phyloP scores from a whole-genome alignment of 2,329 filamentous ascomycete genomes.

The Fusarium sp. region DNA sequence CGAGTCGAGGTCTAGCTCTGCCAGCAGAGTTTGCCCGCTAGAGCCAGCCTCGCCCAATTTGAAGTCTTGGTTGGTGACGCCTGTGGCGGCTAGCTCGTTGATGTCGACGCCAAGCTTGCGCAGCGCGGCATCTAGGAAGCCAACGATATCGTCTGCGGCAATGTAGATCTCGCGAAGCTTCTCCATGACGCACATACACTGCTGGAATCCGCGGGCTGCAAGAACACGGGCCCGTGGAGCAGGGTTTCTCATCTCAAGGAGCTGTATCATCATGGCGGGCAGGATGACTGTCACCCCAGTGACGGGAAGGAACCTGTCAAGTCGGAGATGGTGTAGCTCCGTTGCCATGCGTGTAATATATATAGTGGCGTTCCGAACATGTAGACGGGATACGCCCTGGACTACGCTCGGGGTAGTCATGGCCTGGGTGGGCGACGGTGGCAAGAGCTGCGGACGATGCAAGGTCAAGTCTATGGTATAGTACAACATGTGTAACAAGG shows the following conservation, averaged over 20 bases:
- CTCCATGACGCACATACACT: conserved; percentile 93
- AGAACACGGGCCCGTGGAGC: conserved; percentile 77
- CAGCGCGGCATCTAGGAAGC: conserved; percentile 92
- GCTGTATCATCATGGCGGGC: conserved; percentile 92
- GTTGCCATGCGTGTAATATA: conserved; percentile 88
- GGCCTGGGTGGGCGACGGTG: conserved; percentile 70
- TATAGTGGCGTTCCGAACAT: conserved; percentile 84
- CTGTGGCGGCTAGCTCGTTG: conserved; percentile 43
- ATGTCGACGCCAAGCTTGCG: conserved; percentile 86
- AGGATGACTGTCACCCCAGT: conserved; percentile 91
- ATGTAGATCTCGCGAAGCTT: conserved; percentile 89
- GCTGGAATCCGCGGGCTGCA: conserved; percentile 84
- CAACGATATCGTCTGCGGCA: conserved; percentile 92
- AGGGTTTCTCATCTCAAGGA: conserved; percentile 90
- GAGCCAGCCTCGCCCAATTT: no score
- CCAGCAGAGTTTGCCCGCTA: no score
- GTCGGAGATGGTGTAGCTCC: conserved; percentile 76
- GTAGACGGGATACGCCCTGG: conserved; percentile 83
- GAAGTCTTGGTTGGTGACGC: no score
- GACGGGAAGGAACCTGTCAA: conserved; percentile 86
- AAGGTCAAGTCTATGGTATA: conserved; percentile 91
- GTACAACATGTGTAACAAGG: conserved; percentile 91
- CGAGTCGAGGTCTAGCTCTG: no score
- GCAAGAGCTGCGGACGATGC: conserved; percentile 90
- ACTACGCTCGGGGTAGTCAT: conserved; percentile 73